phyloP scores from a whole-genome alignment of 2,329 filamentous ascomycete species.

The Cladophialophora psammophila region DNA sequence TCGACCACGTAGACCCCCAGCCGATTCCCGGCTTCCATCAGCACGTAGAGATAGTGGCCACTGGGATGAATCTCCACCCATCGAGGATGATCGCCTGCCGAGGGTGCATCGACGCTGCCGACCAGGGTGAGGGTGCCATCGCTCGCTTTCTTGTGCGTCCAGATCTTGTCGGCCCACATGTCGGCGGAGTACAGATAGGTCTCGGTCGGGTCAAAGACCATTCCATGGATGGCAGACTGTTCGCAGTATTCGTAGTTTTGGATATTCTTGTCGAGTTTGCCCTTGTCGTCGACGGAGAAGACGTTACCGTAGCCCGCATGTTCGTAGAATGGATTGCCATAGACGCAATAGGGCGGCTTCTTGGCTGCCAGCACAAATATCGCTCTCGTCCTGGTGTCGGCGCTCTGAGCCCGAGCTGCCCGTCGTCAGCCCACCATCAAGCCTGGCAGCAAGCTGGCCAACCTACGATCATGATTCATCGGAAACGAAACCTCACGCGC shows the following conservation, averaged over 20 bases:
- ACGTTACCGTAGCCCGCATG: constrained; percentile 83
- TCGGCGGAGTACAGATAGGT: constrained; percentile 59
- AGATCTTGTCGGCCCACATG: constrained; percentile 64
- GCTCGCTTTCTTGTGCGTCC: constrained; percentile 77
- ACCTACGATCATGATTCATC: constrained; percentile 75
- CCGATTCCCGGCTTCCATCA: constrained; percentile 90
- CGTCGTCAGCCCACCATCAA: constrained; percentile 22
- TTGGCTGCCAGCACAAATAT: constrained; percentile 86
- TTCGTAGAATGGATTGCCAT: constrained; percentile 90
- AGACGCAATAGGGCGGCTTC: constrained; percentile 79
- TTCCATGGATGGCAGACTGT: constrained; percentile 58
- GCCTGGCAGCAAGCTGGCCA: constrained; percentile 4
- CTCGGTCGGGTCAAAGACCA: constrained; percentile 55
- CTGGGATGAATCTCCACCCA: constrained; percentile 86
- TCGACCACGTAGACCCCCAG: constrained; percentile 84
- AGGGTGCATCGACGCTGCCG: constrained; percentile 75
- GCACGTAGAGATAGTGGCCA: constrained; percentile 79
- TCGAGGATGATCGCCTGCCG: constrained; percentile 76
- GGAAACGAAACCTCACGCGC: constrained; percentile 76
- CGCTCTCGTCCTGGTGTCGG: constrained; percentile 81
- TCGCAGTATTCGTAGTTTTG: constrained; percentile 56
- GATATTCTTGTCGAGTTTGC: constrained; percentile 51
- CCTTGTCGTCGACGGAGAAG: constrained; percentile 54
- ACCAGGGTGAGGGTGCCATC: constrained; percentile 71
- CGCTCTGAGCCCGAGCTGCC: constrained; percentile 62